A percentile compares a stretch with the other conserved stretches of the same genome.
These are phyloP conservation scores for Ophiostoma sp. DNA, from an alignment of 2,329 filamentous ascomycete species.

Conservation along the genomic window DNA sequence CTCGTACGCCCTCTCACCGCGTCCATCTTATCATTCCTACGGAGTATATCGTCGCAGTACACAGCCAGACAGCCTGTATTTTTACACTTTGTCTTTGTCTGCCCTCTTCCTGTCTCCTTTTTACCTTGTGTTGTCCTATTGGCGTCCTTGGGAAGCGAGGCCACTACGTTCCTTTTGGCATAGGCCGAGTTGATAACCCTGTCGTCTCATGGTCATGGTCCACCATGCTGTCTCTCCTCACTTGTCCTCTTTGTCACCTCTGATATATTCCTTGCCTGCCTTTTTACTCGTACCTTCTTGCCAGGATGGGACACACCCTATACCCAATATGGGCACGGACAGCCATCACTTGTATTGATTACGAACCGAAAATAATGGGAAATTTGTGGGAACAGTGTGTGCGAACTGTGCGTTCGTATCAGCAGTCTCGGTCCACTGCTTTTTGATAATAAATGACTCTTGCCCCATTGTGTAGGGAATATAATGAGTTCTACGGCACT, in stretches of 20 bases:
- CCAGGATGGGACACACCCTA: conserved; percentile 5
- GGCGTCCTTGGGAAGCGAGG: conserved; percentile 6
- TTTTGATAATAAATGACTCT: conserved; percentile 9
- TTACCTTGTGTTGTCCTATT: conserved; percentile 9
- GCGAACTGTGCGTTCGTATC: background rate
- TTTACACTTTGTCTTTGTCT: background rate
- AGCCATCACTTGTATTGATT: background rate
- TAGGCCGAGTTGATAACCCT: background rate
- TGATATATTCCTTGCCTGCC: background rate
- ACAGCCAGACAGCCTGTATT: background rate
- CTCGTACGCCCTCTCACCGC: conserved; percentile 5
- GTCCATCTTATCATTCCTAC: conserved; percentile 2
- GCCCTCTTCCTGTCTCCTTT: conserved; percentile 6
- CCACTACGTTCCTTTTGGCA: background rate
- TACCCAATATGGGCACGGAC: conserved; percentile 5
- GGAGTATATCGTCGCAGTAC: background rate
- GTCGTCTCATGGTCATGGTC: conserved; percentile 8
- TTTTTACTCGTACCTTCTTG: background rate
- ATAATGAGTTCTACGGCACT: background rate
- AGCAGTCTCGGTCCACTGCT: conserved; percentile 3
- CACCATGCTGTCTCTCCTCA: conserved; percentile 8
- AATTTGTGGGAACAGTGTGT: background rate
- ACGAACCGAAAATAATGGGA: background rate
- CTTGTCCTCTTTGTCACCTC: background rate
- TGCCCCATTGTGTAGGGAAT: background rate